Conservation (phyloP, 805 yeast species). For the Candida lessepsii region DNA sequence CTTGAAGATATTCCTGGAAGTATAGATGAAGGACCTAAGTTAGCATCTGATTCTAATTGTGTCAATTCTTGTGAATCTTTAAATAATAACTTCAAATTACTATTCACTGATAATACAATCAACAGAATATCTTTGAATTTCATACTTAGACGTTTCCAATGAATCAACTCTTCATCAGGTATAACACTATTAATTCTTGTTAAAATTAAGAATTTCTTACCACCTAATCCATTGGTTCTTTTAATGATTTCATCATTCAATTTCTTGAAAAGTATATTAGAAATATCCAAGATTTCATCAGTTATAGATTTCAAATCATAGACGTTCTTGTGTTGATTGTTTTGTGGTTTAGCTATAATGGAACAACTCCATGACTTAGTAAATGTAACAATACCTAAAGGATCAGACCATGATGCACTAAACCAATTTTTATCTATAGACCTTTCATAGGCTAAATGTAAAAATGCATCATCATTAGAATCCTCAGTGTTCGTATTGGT, state of each 20-base stretch:
- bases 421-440: constrained; percentile 83
- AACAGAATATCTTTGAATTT: constrained; percentile 55
- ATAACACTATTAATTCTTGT: constrained; percentile 71
- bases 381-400: constrained; percentile 62
- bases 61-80: constrained; percentile 9
- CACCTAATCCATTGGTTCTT: constrained; percentile 37
- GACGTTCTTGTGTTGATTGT: constrained; percentile 15
- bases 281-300: constrained; percentile 64
- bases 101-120: constrained; percentile 68
- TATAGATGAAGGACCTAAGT: no score
- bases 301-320: constrained; percentile 48
- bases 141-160: constrained; percentile 72
- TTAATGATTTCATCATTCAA: constrained; percentile 33
- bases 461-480: constrained; percentile 63
- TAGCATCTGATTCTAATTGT: background rate
- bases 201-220: constrained; percentile 61
- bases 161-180: constrained; percentile 78
- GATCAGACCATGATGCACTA: constrained; percentile 87
- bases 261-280: constrained; percentile 43
- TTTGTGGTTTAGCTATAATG: constrained; percentile 2
- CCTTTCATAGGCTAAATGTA: constrained; percentile 84
- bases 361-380: constrained; percentile 57
- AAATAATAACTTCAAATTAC: constrained; percentile 48
- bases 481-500: constrained; percentile 17
- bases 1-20: no score